These are phyloP conservation scores for Allantophomopsis lycopodina DNA, from an alignment of 2,329 filamentous ascomycete species.

Conservation along the genomic window DNA sequence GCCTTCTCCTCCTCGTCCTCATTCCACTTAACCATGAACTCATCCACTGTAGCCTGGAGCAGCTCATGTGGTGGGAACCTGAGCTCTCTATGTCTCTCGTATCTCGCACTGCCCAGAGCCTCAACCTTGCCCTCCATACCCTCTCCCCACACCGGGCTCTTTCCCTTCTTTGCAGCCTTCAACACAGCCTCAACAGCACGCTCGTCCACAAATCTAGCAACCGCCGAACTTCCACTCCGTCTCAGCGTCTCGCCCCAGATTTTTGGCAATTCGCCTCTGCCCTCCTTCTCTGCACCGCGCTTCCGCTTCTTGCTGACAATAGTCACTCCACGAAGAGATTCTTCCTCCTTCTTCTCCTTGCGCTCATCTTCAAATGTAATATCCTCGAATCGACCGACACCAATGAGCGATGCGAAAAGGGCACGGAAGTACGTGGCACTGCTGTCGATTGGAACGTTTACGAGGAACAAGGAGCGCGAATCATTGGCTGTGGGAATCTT, in stretches of 20 bases:
- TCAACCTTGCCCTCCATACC: slow-evolving; percentile 42
- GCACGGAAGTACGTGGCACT: slow-evolving; percentile 64
- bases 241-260: slow-evolving; percentile 63
- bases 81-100: slow-evolving; percentile 52
- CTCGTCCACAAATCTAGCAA: slow-evolving; percentile 74
- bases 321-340: slow-evolving; percentile 24
- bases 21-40: slow-evolving; percentile 76
- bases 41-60: slow-evolving; percentile 65
- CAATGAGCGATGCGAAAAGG: slow-evolving; percentile 62
- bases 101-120: slow-evolving; percentile 39
- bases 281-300: slow-evolving; percentile 30
- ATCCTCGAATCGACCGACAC: slow-evolving; percentile 63
- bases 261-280: slow-evolving; percentile 49
- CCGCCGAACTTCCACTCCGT: slow-evolving; percentile 62
- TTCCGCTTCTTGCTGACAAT: slow-evolving; percentile 38
- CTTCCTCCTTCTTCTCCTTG: slow-evolving; percentile 20
- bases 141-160: slow-evolving; percentile 55
- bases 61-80: slow-evolving; percentile 53
- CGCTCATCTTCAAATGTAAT: slow-evolving; percentile 60
- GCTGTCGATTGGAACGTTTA: slow-evolving; percentile 77
- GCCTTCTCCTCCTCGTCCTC: slow-evolving; percentile 51
- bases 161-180: slow-evolving; percentile 55
- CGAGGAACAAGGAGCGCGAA: slow-evolving; percentile 72
- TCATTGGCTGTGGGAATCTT: slow-evolving; percentile 63
- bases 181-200: slow-evolving; percentile 63